Evolutionary conservation across 805 yeast species (phyloP).

Genomic region (Tetrapisispora iriomotensis): DNA sequence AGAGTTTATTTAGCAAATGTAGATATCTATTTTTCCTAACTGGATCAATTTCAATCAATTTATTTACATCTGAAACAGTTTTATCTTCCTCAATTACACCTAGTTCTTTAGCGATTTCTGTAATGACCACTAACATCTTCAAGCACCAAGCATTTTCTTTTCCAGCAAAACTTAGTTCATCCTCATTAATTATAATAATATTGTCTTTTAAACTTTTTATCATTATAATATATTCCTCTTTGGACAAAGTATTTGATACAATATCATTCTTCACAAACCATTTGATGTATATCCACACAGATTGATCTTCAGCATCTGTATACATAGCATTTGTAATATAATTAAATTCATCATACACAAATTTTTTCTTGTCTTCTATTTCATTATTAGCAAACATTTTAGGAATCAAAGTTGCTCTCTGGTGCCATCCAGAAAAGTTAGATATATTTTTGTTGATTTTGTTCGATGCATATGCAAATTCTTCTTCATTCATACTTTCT

Average conservation of each 20-base stretch:
- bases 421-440: slow-evolving; percentile 95
- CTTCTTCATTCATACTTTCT: slow-evolving; percentile 33
- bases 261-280: slow-evolving; percentile 52
- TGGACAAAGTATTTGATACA: slow-evolving; percentile 17
- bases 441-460: slow-evolving; percentile 79
- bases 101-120: slow-evolving; percentile 25
- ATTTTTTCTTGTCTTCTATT: slow-evolving; percentile 18
- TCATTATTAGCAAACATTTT: slow-evolving; percentile 32
- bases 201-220: slow-evolving; percentile 37
- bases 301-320: slow-evolving; percentile 90
- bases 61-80: slow-evolving; percentile 26
- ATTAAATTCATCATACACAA: slow-evolving; percentile 50
- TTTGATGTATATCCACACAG: slow-evolving; percentile 80
- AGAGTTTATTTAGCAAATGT: slow-evolving; percentile 26
- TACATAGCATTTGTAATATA: slow-evolving; percentile 74
- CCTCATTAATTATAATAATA: slow-evolving; percentile 54
- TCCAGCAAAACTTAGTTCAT: slow-evolving; percentile 62
- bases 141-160: slow-evolving; percentile 68
- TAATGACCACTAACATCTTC: slow-evolving; percentile 44
- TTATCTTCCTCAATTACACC: slow-evolving; percentile 26
- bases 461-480: slow-evolving; percentile 66
- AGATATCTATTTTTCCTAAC: slow-evolving; percentile 51
- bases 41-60: slow-evolving; percentile 50
- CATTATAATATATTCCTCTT: slow-evolving; percentile 30
- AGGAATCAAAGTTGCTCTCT: slow-evolving; percentile 62